Evolutionary conservation across 257 asterid species (phyloP).

Genomic region (Capsicum chinense): DNA sequence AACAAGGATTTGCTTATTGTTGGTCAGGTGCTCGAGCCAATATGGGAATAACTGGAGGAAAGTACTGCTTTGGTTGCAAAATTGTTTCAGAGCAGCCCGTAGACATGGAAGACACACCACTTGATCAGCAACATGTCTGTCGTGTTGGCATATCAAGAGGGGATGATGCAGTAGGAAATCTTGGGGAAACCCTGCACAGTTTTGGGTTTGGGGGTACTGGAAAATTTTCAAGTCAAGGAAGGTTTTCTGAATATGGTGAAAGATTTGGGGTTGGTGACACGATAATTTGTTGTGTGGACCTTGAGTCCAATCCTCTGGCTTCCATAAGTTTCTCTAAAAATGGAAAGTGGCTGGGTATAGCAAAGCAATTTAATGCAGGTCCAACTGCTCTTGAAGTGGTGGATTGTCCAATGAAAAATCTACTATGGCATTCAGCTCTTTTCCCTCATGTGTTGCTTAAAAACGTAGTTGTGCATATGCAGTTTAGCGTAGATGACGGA

Average conservation of each 20-base stretch:
- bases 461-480: constrained; percentile 58
- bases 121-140: constrained; percentile 51
- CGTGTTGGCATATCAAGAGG: constrained; percentile 65
- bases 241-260: constrained; percentile 49
- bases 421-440: constrained; percentile 50
- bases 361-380: constrained; percentile 60
- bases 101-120: constrained; percentile 56
- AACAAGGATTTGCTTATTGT: constrained; percentile 65
- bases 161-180: constrained; percentile 55
- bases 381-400: constrained; percentile 49
- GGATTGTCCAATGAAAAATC: constrained; percentile 38
- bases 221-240: constrained; percentile 50
- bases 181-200: constrained; percentile 58
- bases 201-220: constrained; percentile 67
- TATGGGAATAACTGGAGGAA: constrained; percentile 61
- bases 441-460: constrained; percentile 69
- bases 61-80: constrained; percentile 69
- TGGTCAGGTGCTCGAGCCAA: constrained; percentile 83
- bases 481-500: constrained; percentile 59
- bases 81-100: constrained; percentile 54
- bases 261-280: constrained; percentile 58
- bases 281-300: constrained; percentile 57
- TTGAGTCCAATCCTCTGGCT: constrained; percentile 54
- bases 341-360: constrained; percentile 61
- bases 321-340: constrained; percentile 62